Conservation (phyloP, 495 filamentous ascomycete genomes). For the Penicillium alfredii region DNA sequence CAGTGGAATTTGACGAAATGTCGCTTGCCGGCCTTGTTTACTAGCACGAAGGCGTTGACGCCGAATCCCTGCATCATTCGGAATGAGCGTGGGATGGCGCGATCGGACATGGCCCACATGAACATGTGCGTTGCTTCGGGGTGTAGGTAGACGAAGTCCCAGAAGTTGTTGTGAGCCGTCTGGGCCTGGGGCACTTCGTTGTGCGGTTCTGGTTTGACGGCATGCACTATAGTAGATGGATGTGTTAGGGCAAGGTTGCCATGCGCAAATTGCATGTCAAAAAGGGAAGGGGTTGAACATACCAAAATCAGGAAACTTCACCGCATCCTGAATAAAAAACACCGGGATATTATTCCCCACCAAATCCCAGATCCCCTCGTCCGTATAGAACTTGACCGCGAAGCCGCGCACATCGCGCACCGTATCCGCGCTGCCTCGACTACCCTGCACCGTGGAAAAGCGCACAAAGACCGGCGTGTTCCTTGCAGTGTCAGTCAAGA, state of each 20-base stretch:
- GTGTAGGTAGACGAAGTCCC: conserved; percentile 52
- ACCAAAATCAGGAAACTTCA: conserved; percentile 62
- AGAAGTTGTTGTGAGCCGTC: conserved; percentile 58
- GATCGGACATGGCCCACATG: conserved; percentile 62
- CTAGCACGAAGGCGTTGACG: conserved; percentile 74
- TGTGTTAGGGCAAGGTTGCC: no score
- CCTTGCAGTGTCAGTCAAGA: conserved; percentile 74
- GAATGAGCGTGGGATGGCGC: conserved; percentile 71
- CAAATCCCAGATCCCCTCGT: conserved; percentile 57
- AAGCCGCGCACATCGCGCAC: conserved; percentile 80
- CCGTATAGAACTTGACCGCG: conserved; percentile 67
- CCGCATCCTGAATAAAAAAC: conserved; percentile 61
- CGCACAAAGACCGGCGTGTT: conserved; percentile 75
- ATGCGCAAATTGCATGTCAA: no score
- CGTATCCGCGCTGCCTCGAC: conserved; percentile 70
- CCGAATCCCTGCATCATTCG: conserved; percentile 92
- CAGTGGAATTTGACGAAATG: conserved; percentile 81
- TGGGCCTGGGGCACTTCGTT: conserved; percentile 63
- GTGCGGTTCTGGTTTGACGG: conserved; percentile 76
- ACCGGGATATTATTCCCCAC: conserved; percentile 54
- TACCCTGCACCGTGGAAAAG: conserved; percentile 79
- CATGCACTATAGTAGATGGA: conserved; percentile 44
- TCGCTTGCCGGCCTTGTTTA: conserved; percentile 64
- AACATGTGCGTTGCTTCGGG: conserved; percentile 74
- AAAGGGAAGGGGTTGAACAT: background rate